Percentiles rank a stretch among this genome's conserved stretches.
Evolutionary conservation across 305 asterid species (phyloP).

Genomic region (Solanum aculeatissimum): DNA sequence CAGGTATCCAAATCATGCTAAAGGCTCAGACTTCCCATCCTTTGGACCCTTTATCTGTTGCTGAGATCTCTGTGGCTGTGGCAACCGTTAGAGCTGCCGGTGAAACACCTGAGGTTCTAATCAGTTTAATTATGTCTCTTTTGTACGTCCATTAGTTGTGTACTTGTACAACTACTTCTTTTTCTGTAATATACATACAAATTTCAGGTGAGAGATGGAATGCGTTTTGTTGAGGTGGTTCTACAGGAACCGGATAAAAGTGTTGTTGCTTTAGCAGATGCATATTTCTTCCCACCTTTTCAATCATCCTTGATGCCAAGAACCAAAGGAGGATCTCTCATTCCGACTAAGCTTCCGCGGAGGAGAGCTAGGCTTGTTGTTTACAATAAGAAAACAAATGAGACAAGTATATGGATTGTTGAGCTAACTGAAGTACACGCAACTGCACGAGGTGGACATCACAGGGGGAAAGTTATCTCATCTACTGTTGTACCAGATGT

Average conservation of each 20-base stretch:
- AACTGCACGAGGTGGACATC: conserved; percentile 90
- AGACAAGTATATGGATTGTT: conserved; percentile 90
- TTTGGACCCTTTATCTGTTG: conserved; percentile 65
- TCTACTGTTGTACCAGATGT: conserved; percentile 68
- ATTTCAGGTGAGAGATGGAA: conserved; percentile 85
- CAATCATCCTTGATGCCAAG: conserved; percentile 79
- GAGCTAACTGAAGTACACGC: conserved; percentile 93
- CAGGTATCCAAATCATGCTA: conserved; percentile 42
- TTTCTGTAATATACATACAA: background rate
- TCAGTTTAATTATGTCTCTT: background rate
- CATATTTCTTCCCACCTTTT: conserved; percentile 94
- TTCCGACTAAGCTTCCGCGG: conserved; percentile 85
- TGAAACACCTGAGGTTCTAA: conserved; percentile 71
- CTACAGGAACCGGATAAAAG: conserved; percentile 85
- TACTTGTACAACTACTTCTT: too few relatives aligned
- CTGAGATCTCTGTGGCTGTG: conserved; percentile 70
- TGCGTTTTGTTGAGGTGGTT: conserved; percentile 83
- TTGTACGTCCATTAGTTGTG: background rate
- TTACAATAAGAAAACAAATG: conserved; percentile 84
- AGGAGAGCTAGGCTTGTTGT: conserved; percentile 79
- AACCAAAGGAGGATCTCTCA: conserved; percentile 70
- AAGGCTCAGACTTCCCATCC: conserved; percentile 77
- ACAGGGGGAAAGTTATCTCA: conserved; percentile 85
- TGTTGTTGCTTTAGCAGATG: conserved; percentile 88
- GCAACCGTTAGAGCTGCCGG: conserved; percentile 85